phyloP scores from a whole-genome alignment of 768 basidiomycete genomes.

The Lanmaoa pseudosensibilis region DNA sequence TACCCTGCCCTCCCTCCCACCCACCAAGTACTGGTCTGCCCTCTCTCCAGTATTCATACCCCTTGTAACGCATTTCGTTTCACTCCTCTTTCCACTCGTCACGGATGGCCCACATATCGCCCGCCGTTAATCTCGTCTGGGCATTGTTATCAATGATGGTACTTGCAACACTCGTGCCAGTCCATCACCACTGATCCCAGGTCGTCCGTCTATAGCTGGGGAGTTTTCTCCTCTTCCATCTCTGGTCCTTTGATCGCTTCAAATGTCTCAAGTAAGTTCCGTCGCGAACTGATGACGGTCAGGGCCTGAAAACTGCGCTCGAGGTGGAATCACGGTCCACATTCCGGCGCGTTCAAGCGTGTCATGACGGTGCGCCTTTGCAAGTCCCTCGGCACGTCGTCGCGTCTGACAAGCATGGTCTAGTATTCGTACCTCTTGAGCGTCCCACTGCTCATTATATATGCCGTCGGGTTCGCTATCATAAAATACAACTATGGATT shows the following conservation, averaged over 20 bases:
- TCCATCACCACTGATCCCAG: background rate
- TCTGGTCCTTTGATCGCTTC: constrained; percentile 82
- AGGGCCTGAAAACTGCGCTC: background rate
- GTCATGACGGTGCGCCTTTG: constrained; percentile 73
- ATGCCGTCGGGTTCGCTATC: constrained; percentile 59
- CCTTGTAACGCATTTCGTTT: too few species aligned
- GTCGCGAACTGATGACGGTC: background rate
- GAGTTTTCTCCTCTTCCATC: constrained; percentile 64
- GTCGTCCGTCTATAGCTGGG: constrained; percentile 43
- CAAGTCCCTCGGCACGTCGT: background rate
- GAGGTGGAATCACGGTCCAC: constrained; percentile 68
- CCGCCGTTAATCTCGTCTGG: constrained; percentile 65
- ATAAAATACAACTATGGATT: constrained; percentile 79
- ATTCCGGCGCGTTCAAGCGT: constrained; percentile 78
- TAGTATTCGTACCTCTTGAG: constrained; percentile 73
- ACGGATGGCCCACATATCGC: constrained; percentile 62
- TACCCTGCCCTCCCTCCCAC: too few species aligned
- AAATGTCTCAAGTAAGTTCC: constrained; percentile 59
- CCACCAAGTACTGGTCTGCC: too few species aligned
- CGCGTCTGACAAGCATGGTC: background rate
- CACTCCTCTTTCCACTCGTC: too few species aligned
- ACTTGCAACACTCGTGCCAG: background rate
- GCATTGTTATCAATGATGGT: constrained; percentile 53
- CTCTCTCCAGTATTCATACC: too few species aligned
- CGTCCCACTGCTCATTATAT: constrained; percentile 59